Evolutionary conservation across 2,329 filamentous ascomycete species (phyloP).

Genomic region (Juglanconis oblonga): DNA sequence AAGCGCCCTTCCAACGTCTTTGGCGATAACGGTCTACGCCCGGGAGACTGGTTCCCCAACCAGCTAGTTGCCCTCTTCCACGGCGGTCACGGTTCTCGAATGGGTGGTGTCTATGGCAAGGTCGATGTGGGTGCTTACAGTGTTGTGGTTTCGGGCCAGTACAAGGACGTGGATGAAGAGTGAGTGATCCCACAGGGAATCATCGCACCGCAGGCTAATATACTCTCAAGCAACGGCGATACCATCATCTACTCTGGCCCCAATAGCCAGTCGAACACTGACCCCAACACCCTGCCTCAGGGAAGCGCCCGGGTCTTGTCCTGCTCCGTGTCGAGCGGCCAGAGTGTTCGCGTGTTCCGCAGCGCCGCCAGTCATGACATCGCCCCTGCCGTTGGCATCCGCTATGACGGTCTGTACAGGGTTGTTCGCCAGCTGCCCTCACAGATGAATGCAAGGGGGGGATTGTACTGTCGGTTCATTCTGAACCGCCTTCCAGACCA

Average conservation of each 20-base stretch:
- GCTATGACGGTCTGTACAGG: slow-evolving; percentile 36
- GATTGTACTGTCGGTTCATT: slow-evolving; percentile 22
- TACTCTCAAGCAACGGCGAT: slow-evolving; percentile 20
- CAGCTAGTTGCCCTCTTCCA: slow-evolving; percentile 49
- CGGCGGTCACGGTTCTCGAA: slow-evolving; percentile 48
- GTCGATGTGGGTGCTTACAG: slow-evolving; percentile 46
- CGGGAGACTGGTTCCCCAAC: slow-evolving; percentile 51
- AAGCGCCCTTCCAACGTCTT: slow-evolving; percentile 19
- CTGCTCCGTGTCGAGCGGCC: slow-evolving; percentile 13
- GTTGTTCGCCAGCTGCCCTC: slow-evolving; percentile 12
- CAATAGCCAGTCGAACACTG: slow-evolving; percentile 19
- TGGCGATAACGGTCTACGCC: slow-evolving; percentile 31
- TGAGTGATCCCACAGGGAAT: neutral
- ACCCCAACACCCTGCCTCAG: neutral
- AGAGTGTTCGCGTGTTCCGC: slow-evolving; percentile 30
- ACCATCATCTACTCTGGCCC: slow-evolving; percentile 27
- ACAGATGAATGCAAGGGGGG: slow-evolving; percentile 20
- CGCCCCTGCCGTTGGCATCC: slow-evolving; percentile 27
- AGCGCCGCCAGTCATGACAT: slow-evolving; percentile 17
- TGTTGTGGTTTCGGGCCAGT: slow-evolving; percentile 45
- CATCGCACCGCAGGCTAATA: slow-evolving; percentile 11
- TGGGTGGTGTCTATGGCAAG: slow-evolving; percentile 51
- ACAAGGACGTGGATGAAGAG: slow-evolving; percentile 27
- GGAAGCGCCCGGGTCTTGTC: slow-evolving; percentile 22
- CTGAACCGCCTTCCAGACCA: slow-evolving; percentile 22